These are phyloP conservation scores for Alternaria gansuensis DNA, from an alignment of 2,329 filamentous ascomycete genomes.

Conservation along the genomic window DNA sequence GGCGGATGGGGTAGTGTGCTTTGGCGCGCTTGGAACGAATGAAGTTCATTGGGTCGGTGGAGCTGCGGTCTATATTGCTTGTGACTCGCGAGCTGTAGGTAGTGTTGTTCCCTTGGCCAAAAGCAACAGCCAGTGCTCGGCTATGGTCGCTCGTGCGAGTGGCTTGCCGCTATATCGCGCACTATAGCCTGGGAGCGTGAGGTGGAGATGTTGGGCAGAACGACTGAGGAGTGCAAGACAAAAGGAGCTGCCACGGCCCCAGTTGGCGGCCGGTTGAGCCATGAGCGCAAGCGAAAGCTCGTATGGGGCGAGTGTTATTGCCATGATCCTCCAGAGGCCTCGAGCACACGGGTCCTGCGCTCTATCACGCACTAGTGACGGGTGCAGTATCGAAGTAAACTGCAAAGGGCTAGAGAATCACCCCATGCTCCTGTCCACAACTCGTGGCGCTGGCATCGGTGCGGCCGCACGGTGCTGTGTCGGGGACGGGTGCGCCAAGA, in stretches of 20 bases:
- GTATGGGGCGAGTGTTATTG: slow-evolving; percentile 6
- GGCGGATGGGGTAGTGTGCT: slow-evolving; percentile 36
- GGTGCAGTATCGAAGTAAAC: slow-evolving; percentile 21
- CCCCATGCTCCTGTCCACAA: slow-evolving; percentile 9
- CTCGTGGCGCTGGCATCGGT: slow-evolving; percentile 10
- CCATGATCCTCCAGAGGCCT: slow-evolving; percentile 14
- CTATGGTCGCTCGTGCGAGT: slow-evolving; percentile 10
- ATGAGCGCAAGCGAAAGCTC: slow-evolving; percentile 20
- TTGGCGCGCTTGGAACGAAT: slow-evolving; percentile 36
- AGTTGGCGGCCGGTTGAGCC: not conserved
- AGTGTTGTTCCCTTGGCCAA: slow-evolving; percentile 1
- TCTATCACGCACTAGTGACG: slow-evolving; percentile 32
- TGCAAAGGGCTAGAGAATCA: slow-evolving; percentile 20
- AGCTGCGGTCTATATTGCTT: slow-evolving; percentile 2
- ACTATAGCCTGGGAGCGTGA: slow-evolving; percentile 14
- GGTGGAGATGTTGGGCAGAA: slow-evolving; percentile 1
- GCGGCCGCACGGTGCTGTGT: slow-evolving; percentile 22
- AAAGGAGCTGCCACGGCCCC: slow-evolving; percentile 7
- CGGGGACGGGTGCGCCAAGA: slow-evolving; percentile 24
- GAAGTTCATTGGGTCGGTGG: slow-evolving; percentile 35
- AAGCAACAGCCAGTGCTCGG: not conserved
- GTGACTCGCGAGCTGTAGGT: slow-evolving; percentile 1
- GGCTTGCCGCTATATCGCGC: slow-evolving; percentile 19
- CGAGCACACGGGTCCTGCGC: slow-evolving; percentile 31
- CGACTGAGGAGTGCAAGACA: slow-evolving; percentile 8